A percentile compares a stretch with the other conserved stretches of the same genome.
Evolutionary conservation across 2,329 filamentous ascomycete species (phyloP).

Genomic region (Aspergillus calidoustus): DNA sequence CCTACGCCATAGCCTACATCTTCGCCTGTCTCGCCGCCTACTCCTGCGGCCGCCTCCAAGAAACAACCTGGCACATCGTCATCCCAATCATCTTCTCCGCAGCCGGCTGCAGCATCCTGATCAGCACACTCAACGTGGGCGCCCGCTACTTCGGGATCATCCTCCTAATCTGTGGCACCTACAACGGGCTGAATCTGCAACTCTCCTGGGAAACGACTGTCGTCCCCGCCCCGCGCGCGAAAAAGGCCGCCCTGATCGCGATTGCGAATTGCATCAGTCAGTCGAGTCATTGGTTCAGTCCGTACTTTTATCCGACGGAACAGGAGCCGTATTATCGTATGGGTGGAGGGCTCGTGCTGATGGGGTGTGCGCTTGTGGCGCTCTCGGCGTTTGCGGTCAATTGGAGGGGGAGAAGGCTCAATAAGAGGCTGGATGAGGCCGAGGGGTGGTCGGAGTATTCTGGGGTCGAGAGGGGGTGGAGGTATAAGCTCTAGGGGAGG

Average conservation of each 20-base stretch:
- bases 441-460: not conserved
- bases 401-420: conserved; percentile 10
- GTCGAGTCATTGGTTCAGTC: conserved; percentile 19
- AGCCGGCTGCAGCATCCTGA: conserved; percentile 14
- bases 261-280: conserved; percentile 22
- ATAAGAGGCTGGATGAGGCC: conserved; percentile 11
- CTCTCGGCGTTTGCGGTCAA: conserved; percentile 5
- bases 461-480: conserved; percentile 2
- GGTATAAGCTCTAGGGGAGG: not conserved
- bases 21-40: conserved; percentile 1
- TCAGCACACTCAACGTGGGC: conserved; percentile 15
- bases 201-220: conserved; percentile 22
- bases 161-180: conserved; percentile 16
- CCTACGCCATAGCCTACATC: conserved; percentile 19
- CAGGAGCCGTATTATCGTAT: conserved; percentile 17
- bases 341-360: conserved; percentile 13
- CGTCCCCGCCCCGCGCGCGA: conserved; percentile 15
- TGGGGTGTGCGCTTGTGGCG: conserved; percentile 12
- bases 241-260: conserved; percentile 19
- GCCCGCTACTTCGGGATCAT: conserved; percentile 20
- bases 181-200: conserved; percentile 19
- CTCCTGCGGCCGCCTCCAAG: conserved; percentile 9
- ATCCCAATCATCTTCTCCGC: conserved; percentile 12
- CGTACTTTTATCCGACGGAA: conserved; percentile 14
- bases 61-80: conserved; percentile 17